Evolutionary conservation across 1,139 yeast species (phyloP).

Genomic region (Yamadazyma blattariae): DNA sequence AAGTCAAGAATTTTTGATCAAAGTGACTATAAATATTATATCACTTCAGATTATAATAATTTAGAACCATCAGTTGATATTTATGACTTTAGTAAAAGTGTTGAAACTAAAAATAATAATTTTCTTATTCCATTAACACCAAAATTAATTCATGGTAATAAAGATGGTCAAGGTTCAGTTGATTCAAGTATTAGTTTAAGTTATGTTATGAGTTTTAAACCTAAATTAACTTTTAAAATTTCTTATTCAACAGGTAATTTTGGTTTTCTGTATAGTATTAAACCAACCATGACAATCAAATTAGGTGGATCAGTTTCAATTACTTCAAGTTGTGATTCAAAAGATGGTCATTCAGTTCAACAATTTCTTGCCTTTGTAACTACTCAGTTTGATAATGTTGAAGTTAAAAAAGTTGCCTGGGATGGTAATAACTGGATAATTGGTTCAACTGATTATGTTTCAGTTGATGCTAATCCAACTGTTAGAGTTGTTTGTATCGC

Average conservation of each 20-base stretch:
- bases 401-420: conserved; percentile 6
- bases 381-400: conserved; percentile 8
- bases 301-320: conserved; percentile 1
- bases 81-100: conserved; percentile 10
- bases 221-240: neutral
- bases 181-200: conserved; percentile 6
- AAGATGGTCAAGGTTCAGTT: conserved; percentile 13
- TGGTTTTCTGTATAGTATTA: conserved; percentile 1
- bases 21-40: conserved; percentile 1
- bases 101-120: neutral
- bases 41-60: neutral
- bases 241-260: conserved; percentile 2
- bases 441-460: neutral
- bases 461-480: conserved; percentile 4
- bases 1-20: conserved; percentile 5
- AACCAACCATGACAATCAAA: neutral
- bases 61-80: conserved; percentile 1
- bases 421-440: neutral
- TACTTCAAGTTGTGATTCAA: conserved; percentile 10
- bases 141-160: conserved; percentile 7
- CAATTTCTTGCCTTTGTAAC: conserved; percentile 7
- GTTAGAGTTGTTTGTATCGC: neutral
- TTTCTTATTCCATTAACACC: conserved; percentile 6
- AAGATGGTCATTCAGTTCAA: conserved; percentile 10
- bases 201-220: conserved; percentile 2